Conservation (phyloP, 805 yeast species). For the Candida sphagnicola region DNA sequence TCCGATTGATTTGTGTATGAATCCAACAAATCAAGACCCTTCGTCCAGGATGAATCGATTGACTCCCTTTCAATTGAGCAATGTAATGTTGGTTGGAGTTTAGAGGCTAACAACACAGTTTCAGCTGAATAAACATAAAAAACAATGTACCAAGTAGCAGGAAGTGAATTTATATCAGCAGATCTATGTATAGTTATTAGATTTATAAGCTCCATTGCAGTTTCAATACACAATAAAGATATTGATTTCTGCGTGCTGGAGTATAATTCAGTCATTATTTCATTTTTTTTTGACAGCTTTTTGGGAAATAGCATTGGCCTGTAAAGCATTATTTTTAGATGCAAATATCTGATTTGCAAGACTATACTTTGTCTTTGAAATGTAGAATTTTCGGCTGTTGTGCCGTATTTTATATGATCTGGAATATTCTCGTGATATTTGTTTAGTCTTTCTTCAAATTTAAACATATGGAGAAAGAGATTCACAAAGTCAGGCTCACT, state of each 20-base stretch:
- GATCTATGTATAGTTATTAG: constrained; percentile 8
- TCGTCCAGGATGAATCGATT: constrained; percentile 7
- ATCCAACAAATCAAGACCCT: constrained; percentile 7
- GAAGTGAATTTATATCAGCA: constrained; percentile 10
- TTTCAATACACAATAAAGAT: constrained; percentile 8
- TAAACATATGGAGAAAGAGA: constrained; percentile 7
- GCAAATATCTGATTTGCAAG: constrained; percentile 8
- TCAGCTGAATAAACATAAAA: constrained; percentile 18
- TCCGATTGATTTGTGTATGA: constrained; percentile 9
- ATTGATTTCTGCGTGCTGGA: constrained; percentile 7
- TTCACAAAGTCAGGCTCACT: constrained; percentile 7
- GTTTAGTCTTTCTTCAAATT: constrained; percentile 8
- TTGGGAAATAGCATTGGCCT: constrained; percentile 10
- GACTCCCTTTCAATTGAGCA: constrained; percentile 6
- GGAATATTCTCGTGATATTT: constrained; percentile 8
- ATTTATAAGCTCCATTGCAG: constrained; percentile 8
- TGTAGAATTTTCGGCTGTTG: constrained; percentile 4
- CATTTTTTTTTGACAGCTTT: background rate
- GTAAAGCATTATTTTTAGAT: constrained; percentile 10
- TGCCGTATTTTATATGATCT: constrained; percentile 5
- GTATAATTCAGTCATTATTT: constrained; percentile 6
- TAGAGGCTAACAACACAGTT: constrained; percentile 17
- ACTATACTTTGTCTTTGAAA: constrained; percentile 10
- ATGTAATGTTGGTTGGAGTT: constrained; percentile 14
- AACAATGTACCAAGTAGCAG: constrained; percentile 18